These are phyloP conservation scores for Solanum medicagineum DNA, from an alignment of 257 asterid species.

Conservation along the genomic window DNA sequence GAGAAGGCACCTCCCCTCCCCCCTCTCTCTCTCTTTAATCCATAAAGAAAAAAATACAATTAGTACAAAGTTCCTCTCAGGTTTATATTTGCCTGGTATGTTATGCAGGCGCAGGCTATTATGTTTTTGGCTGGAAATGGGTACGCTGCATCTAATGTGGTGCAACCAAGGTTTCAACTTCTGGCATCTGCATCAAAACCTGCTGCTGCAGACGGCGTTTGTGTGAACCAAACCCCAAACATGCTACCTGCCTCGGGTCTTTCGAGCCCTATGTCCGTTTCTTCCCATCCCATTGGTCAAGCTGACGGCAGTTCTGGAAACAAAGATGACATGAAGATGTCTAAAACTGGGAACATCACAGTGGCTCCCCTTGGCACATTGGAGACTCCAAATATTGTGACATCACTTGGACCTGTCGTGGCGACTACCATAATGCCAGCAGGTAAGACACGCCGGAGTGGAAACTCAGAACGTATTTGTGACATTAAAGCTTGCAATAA, in stretches of 20 bases:
- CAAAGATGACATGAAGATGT: slow-evolving; percentile 20
- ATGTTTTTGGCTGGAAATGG: slow-evolving; percentile 60
- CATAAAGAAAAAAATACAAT: background rate
- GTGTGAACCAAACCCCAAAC: slow-evolving; percentile 22
- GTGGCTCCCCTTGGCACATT: slow-evolving; percentile 14
- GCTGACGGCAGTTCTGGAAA: slow-evolving; percentile 14
- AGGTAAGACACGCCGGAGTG: slow-evolving; percentile 16
- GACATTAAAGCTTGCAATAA: background rate
- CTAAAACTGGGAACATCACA: slow-evolving; percentile 21
- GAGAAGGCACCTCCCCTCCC: slow-evolving; percentile 43
- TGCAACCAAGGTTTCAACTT: slow-evolving; percentile 26
- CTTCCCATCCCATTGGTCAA: slow-evolving; percentile 46
- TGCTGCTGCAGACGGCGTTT: slow-evolving; percentile 25
- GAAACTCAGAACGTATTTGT: background rate
- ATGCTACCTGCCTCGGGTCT: slow-evolving; percentile 27
- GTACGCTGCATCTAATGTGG: slow-evolving; percentile 14
- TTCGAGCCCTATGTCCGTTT: slow-evolving; percentile 52
- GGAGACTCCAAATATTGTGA: slow-evolving; percentile 31
- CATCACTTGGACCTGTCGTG: slow-evolving; percentile 32
- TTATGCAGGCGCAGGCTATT: slow-evolving; percentile 70
- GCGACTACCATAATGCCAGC: slow-evolving; percentile 30
- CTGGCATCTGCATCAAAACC: slow-evolving; percentile 31
- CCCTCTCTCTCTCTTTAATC: background rate
- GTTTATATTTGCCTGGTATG: background rate
- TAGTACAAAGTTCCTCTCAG: background rate